phyloP scores from a whole-genome alignment of 176 grass and related monocot genomes.

The Elaeis guineensis region DNA sequence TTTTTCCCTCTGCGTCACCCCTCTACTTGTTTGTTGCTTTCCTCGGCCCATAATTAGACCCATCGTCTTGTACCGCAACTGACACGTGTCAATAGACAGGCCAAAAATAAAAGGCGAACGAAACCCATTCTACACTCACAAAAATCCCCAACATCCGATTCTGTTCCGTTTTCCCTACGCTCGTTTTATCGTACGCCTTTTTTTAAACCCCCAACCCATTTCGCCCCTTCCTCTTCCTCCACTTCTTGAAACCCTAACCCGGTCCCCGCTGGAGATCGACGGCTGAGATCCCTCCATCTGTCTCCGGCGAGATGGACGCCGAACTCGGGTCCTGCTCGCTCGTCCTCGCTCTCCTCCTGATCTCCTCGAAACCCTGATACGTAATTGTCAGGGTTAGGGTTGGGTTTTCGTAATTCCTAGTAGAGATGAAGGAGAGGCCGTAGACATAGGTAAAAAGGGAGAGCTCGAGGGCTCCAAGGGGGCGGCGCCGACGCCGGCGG shows the following conservation, averaged over 20 bases:
- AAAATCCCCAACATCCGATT: no score
- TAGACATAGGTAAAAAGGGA: neutral
- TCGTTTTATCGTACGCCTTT: no score
- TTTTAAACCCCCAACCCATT: no score
- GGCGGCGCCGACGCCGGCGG: neutral
- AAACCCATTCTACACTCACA: no score
- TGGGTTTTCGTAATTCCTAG: conserved; percentile 2
- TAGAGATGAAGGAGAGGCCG: conserved; percentile 5
- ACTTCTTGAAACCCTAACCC: neutral
- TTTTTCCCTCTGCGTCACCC: no score
- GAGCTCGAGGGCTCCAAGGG: neutral
- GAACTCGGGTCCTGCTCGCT: neutral
- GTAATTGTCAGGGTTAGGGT: neutral
- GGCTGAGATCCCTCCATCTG: conserved; percentile 12
- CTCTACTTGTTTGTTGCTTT: no score
- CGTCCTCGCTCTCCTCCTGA: no score
- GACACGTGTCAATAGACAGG: no score
- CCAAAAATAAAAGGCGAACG: no score
- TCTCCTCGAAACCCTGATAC: neutral
- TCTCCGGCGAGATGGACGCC: conserved; percentile 9
- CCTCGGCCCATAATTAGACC: no score
- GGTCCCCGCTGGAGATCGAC: neutral
- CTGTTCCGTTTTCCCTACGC: no score
- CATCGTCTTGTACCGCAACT: no score
- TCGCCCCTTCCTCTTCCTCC: neutral